Conservation (phyloP, 1,284 basidiomycete genomes). For the Tilletia setariae region DNA sequence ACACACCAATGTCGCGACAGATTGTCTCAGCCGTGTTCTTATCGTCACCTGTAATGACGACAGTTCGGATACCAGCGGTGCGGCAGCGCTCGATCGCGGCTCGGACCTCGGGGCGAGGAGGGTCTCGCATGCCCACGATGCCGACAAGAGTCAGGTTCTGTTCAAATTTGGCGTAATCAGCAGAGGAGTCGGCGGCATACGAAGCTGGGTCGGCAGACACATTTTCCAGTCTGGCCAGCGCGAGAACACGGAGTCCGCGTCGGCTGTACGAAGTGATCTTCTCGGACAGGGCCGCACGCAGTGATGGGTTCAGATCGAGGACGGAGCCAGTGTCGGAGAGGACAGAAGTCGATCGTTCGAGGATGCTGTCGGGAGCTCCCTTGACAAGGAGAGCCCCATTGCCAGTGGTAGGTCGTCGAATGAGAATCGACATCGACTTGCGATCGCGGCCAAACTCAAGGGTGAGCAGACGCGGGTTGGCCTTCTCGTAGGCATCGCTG, state of each 20-base stretch:
- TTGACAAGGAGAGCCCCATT: slow-evolving; percentile 71
- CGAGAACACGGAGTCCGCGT: slow-evolving; percentile 82
- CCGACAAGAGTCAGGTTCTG: slow-evolving; percentile 78
- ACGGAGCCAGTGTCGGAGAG: slow-evolving; percentile 58
- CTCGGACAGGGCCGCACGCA: slow-evolving; percentile 62
- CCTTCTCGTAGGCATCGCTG: slow-evolving; percentile 72
- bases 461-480: slow-evolving; percentile 76
- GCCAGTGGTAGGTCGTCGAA: slow-evolving; percentile 61
- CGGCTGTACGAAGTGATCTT: slow-evolving; percentile 72
- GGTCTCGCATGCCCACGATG: slow-evolving; percentile 95
- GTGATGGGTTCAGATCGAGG: slow-evolving; percentile 60
- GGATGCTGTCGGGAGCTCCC: slow-evolving; percentile 89
- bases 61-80: slow-evolving; percentile 88
- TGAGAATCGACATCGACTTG: slow-evolving; percentile 97
- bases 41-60: slow-evolving; percentile 98
- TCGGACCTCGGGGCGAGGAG: slow-evolving; percentile 88
- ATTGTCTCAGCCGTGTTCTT: slow-evolving; percentile 97
- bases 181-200: slow-evolving; percentile 55
- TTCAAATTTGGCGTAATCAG: slow-evolving; percentile 84
- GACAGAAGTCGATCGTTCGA: slow-evolving; percentile 78
- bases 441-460: slow-evolving; percentile 97
- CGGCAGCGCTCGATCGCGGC: slow-evolving; percentile 83
- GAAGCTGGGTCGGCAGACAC: slow-evolving; percentile 65
- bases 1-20: slow-evolving; percentile 91
- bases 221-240: slow-evolving; percentile 79